Evolutionary conservation across 371 early-diverging fungal species (phyloP), one percentile per base, ranked within the genome.

Genomic region (Phascolomyces articulosus): DNA sequence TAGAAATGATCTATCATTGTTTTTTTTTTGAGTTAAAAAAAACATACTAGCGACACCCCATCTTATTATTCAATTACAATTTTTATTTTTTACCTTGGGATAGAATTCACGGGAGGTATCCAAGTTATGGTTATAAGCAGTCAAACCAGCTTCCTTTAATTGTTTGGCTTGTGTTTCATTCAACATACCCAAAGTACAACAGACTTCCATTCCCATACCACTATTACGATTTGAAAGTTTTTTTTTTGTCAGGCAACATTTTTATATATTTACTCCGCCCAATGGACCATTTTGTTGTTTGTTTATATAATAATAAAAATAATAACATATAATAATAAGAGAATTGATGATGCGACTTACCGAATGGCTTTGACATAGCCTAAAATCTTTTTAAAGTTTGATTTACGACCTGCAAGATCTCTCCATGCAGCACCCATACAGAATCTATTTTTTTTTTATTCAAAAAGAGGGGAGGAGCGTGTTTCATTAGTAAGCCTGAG

Each of bases 391-490:
- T 89, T 91, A 75, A 94, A 92, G 86, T 94, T 92, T 60, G 89
- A 87, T 78, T 93, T 93, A 60, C 93, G 88, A 27, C 94, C 94
- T 48, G 88, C 83, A 59, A 92, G 72, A 72, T 91, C 92, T 74
- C 94, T 83, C 94, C 94, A 94, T 16, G 94, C 94, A 66, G 94
- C 93, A 64, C 94, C 94, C 92, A 90, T 90, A 70, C 91, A 89
- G 74, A 89, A 90, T 65, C 88, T 87, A 67, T 10, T 27, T n/a
- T 38, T 40, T 34, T n/a, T 40, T 48, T 18, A 18, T n/a, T n/a
- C n/a, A n/a, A n/a, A n/a, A n/a, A n/a, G n/a, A n/a, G n/a, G n/a
- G n/a, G n/a, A n/a, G n/a, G n/a, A n/a, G n/a, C n/a, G n/a, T n/a
- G n/a, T n/a, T n/a, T 44, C 55, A 28, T 27, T 55, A 61, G 26